Evolutionary conservation across 2,329 filamentous ascomycete species (phyloP), one percentile per base, ranked within the genome.

Genomic region (Hymenotorrendiella dingleyae): DNA sequence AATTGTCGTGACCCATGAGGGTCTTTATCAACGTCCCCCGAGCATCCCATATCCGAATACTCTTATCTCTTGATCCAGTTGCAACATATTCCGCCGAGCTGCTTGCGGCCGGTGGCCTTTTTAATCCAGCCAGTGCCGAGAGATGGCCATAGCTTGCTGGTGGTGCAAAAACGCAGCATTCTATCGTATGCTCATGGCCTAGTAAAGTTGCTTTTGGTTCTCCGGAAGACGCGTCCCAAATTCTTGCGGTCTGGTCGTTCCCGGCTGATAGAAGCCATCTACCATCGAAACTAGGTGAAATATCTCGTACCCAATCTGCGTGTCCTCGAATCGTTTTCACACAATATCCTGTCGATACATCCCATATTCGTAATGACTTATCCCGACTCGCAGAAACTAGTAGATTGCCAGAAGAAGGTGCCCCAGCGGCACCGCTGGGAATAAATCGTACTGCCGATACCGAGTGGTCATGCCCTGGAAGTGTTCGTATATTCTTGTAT

Each of bases 401-500:
- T 12, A 94, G 73, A 56, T 95, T 94, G 22, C 86, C 84, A 2
- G 84, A 86, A n/a, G 81, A 73, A 2, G 84, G 84, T 2, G 82
- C 80, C 30, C 85, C 87, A 1, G 84, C 84, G 14, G 84, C 84
- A 17, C 86, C 86, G 6, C 83, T 88, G 2, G 88, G 88, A 27
- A 95, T 83, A 62, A 96, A 96, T 6, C 89, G 82, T 23, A 96
- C 82, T 3, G 86, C 83, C 54, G 85, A 93, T 42, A 96, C 86
- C 52, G 84, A 93, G 63, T 96, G 91, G 56, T 96, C 90, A 64
- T 96, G 90, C 5, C 91, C 90, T 0, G 86, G 84, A 16, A 96
- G 71, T 1, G 90, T 96, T 39, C 89, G 78, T 43, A 95, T 94
- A 60, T 95, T 96, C 64, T 95, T 94, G 69, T 96, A 96, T 46